Evolutionary conservation across 305 asterid genomes (phyloP).

Genomic region (Solanum hybrid): DNA sequence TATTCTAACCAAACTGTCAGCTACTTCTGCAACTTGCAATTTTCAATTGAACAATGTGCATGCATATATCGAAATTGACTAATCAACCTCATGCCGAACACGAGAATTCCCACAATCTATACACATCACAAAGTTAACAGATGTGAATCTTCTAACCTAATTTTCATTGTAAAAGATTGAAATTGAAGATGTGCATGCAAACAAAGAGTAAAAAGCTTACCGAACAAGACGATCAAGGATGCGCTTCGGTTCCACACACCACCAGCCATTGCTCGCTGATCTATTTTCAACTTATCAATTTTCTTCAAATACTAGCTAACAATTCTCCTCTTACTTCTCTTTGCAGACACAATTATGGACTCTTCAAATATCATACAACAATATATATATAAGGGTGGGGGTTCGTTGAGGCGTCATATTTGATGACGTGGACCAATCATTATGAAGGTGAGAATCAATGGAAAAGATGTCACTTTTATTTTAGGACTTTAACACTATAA

Average conservation of each 20-base stretch:
- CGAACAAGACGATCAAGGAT: constrained; percentile 33
- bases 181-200: not conserved
- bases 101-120: not conserved
- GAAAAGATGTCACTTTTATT: not conserved
- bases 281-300: not conserved
- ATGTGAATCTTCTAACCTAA: not conserved
- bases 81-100: not conserved
- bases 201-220: constrained; percentile 21
- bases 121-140: no score
- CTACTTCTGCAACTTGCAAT: no score
- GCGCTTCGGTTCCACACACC: constrained; percentile 5
- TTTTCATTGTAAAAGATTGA: not conserved
- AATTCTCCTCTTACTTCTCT: not conserved
- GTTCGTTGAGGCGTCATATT: not conserved
- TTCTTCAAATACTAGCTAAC: constrained; percentile 7
- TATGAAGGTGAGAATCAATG: not conserved
- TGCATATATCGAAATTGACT: not conserved
- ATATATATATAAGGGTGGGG: not conserved
- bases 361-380: not conserved
- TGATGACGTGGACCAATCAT: constrained; percentile 28
- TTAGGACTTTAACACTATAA: not conserved
- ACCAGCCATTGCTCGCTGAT: constrained; percentile 23
- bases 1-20: no score
- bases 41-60: not conserved
- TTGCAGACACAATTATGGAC: not conserved